Evolutionary conservation across 2,329 filamentous ascomycete species (phyloP).

Genomic region (Ophiostoma perfectum): DNA sequence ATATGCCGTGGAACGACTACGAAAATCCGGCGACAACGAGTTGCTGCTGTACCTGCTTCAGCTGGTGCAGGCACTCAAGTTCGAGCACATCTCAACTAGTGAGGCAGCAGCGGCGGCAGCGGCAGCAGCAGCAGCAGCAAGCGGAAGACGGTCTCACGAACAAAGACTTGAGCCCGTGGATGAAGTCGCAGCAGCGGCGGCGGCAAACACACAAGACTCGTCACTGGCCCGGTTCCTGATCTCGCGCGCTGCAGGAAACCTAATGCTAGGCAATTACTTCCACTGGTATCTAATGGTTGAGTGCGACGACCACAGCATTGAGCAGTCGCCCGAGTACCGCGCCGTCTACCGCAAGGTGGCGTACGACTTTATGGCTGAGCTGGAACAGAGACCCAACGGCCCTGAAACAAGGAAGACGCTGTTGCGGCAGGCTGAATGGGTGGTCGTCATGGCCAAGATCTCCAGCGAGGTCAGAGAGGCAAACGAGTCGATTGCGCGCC

Average conservation of each 20-base stretch:
- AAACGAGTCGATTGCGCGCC: constrained; percentile 69
- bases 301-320: constrained; percentile 75
- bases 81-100: constrained; percentile 67
- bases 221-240: constrained; percentile 88
- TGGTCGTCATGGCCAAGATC: constrained; percentile 80
- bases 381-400: constrained; percentile 67
- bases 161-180: not conserved
- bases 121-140: not conserved
- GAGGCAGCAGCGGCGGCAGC: not conserved
- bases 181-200: constrained; percentile 35
- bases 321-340: constrained; percentile 65
- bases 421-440: constrained; percentile 80
- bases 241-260: constrained; percentile 77
- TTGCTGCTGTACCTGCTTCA: constrained; percentile 86
- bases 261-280: constrained; percentile 87
- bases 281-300: constrained; percentile 99
- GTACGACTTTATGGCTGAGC: constrained; percentile 89
- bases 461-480: constrained; percentile 82
- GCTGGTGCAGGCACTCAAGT: constrained; percentile 92
- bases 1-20: constrained; percentile 86
- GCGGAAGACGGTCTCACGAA: not conserved
- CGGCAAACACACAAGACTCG: constrained; percentile 64
- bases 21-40: constrained; percentile 89
- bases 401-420: constrained; percentile 69
- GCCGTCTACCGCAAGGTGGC: constrained; percentile 89